Base-by-base conservation (phyloP, 352 stramenopile species). In the Phytophthora tentaculata region DNA sequence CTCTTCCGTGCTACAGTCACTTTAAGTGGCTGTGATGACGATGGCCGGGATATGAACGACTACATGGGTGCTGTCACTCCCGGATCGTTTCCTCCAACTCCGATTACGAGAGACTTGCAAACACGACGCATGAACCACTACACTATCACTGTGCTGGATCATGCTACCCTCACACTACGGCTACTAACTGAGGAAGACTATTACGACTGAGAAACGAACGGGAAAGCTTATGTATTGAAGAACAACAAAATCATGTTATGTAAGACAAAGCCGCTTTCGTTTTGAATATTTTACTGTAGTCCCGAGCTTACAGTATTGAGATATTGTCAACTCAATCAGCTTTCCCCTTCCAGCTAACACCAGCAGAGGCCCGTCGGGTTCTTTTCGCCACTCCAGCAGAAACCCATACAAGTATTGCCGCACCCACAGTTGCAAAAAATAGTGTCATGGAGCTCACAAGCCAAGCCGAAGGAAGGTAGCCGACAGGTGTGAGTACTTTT, bases 81-180 rank as follows among this genome's bases (percentile, higher is more conserved):
- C 0, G 86, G 89, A 12, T 93, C 84, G n/a, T 88, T 95, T 47
- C 83, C 86, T n/a, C 86, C 86, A 44, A 95, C 86, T 45, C 86
- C 86, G 5, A 88, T 92, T 68, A 92, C 83, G 16, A 79, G 86
- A 57, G 81, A 92, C 56, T 45, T 92, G 23, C 84, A 93, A 43
- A 90, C 83, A n/a, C 75, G 77, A 45, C 74, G 79, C 14, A 90
- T 91, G 63, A 80, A 90, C 39, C 83, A 79, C 54, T 95, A 95
- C 73, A 95, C 86, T 17, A 70, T 82, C 14, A 88, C 79, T 12
- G 84, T 95, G 48, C 67, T 95, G 56, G 84, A 95, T 59, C 86
- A 91, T 71, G 73, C 84, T 17, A 95, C 81, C 7, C 72, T 91
- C 20, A 87, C 84, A 17, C 63, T 95, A 37, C 67, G 80, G 32